Evolutionary conservation across 2,329 filamentous ascomycete species (phyloP), one percentile per base, ranked within the genome.

Genomic region (Claviceps digitariae): DNA sequence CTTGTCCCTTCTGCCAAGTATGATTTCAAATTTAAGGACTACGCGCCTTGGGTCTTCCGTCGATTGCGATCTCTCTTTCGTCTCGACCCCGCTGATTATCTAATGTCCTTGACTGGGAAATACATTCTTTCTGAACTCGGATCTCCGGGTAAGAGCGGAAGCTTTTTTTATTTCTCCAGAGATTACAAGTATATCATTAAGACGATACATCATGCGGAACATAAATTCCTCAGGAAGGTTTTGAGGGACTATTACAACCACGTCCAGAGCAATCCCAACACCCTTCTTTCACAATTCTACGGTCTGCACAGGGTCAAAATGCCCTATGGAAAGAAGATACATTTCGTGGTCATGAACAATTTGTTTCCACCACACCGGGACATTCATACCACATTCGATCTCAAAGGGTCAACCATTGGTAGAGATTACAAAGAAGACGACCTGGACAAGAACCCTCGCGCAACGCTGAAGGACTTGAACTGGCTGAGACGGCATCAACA

Each of bases 131-230:
- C 93, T 5, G 93, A 98, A 69, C 79, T 98, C 55, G 93, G 93
- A 38, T 97, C 93, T 4, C 93, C 93, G 1, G 93, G 93, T 56
- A 98, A 98, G 75, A 96, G 90, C 68, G 93, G 93, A 59, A 97
- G 90, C 69, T 98, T 98, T 74, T 98, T 98, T 73, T 98, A 98
- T 75, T 98, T 97, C 72, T 97, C 93, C 48, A 81, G 93, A 63
- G 93, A 98, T 71, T 98, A 98, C 78, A 97, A 96, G 72, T 98
- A 98, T 72, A 98, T 98, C 71, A 98, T 98, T 79, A 98, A 98
- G 72, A 98, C 93, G 23, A 97, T 98, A 60, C 93, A 98, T 67
- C 93, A 97, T 63, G 82, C 83, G 61, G 93, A 98, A 69, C 87
- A 91, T 74, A 90, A 90, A 63, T 90, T 91, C 58, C 76, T 94